Evolutionary conservation across 495 filamentous ascomycete species (phyloP), one percentile per base, ranked within the genome.

Genomic region (Talaromyces trachyspermus): DNA sequence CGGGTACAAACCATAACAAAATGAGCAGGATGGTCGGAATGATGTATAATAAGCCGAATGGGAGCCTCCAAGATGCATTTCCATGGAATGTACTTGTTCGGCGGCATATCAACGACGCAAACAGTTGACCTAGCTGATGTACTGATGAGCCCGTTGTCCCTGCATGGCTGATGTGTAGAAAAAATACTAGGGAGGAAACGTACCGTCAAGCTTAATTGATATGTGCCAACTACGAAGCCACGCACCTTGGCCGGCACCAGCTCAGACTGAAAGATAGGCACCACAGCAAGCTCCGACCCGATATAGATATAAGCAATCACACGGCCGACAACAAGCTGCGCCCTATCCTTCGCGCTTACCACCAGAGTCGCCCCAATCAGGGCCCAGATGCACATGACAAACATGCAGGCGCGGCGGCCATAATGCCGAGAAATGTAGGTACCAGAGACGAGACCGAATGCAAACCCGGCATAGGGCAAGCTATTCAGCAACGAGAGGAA

Each of bases 261-360:
- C 39, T 66, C 63, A 5, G 61, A 33, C 14, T 61, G 49, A 19
- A 56, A 56, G 5, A 56, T 50, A 6, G 63, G 61, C 11, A 55
- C 51, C 2, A 56, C 53, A 8, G 63, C 49, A 15, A 66, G 41
- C 29, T 66, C 57, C 59, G 64, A 63, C 11, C 61, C 63, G 14
- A 66, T 53, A 37, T 64, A 66, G 20, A 57, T 32, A 56, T 61
- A n/a, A n/a, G n/a, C n/a, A n/a, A n/a, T n/a, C n/a, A n/a, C n/a
- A 23, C 62, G 52, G 6, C 50, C 61, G 3, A 54, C 51, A 19
- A 63, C 50, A 4, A 66, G 51, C 36, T 66, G 63, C 6, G 41
- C 50, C 7, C 36, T 49, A 4, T 44, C 57, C 5, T 45, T 23
- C 4, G 63, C 56, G 7, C 60, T 65, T 15, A 64, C 39, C 1